Base-by-base conservation (phyloP, 176 grass and related monocot genomes). In the Oryza australiensis region DNA sequence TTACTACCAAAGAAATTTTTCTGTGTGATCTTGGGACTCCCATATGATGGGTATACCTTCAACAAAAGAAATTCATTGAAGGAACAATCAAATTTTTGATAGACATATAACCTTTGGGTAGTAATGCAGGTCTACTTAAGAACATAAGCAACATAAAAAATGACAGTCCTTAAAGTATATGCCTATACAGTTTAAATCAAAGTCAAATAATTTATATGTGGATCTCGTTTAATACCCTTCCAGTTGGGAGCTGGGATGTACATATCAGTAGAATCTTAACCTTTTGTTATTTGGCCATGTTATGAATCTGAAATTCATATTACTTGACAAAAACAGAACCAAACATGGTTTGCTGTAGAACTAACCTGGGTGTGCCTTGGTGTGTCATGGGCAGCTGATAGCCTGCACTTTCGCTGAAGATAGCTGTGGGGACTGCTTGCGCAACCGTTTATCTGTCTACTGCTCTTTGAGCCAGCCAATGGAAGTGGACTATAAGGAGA, bases 291-390 rank as follows among this genome's bases (percentile, higher is more conserved):
- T 40, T 32, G 16, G 66, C 29, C 28, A 45, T 63, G 34, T 62
- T 20, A 37, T 82, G n/a, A 70, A 82, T 64, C 16, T 62, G 33
- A 76, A 76, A 26, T 76, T 63, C 51, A 76, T 29, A 77, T 49
- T 64, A 9, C 20, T 70, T 51, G 45, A 42, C 59, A 20, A 53
- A 42, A 42, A 43, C 55, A 59, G 6, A 68, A 35, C 11, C 29
- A 76, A 40, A 7, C 32, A 74, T 71, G 32, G 11, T 77, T 78
- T 77, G 12, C 18, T 53, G 32, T 6, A 22, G 26, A 63, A 94
- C 92, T 86, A 67, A 98, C 95, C 92, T 95, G 84, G 68, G 66
- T 85, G 73, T 89, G 81, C 84, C 92, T 98, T 66, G 87, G 74
- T 42, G 95, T 91, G 66, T 88, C 85, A 26, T 84, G 85, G 33